Evolutionary conservation across 2,329 filamentous ascomycete species (phyloP), one percentile per base, ranked within the genome.

Genomic region (Stagonosporopsis vannaccii): DNA sequence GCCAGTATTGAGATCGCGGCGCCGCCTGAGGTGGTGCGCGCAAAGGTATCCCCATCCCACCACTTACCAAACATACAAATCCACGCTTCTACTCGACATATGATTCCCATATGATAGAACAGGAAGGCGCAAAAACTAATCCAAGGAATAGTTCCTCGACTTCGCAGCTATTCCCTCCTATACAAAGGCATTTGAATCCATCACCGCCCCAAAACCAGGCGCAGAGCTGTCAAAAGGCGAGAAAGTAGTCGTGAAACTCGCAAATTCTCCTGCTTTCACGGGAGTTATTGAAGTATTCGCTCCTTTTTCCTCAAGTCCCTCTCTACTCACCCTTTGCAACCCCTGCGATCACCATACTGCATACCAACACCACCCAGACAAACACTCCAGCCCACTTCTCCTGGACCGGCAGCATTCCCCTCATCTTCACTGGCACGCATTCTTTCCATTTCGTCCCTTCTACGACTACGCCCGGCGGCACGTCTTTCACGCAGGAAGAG

Each of bases 401-500:
- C 19, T 66, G 65, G 65, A 53, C 40, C 0, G 62, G 66, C 8
- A 30, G 20, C 3, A 42, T 66, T 8, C 61, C 62, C 1, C 23
- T 53, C 44, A 6, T 65, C 12, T 68, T 69, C 36, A 60, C 56
- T 4, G 66, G 66, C 3, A 55, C 58, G 1, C 66, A 69, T 28
- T 33, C 20, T 2, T 68, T 69, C 44, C 11, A 5, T 3, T 69
- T 66, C n/a, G 46, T 56, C 17, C 53, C 56, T 1, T 62, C 59
- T n/a, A 36, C 12, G 1, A 35, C 6, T 0, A 52, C 50, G 0
- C 60, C 60, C 0, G 58, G 59, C 0, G 63, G 63, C 7, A 68
- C 65, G 7, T 59, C 49, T 4, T 66, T 68, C n/a, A 48, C 48
- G 6, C 65, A 69, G 42, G 51, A 63, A 28, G 66, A 69, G 25